phyloP scores from a whole-genome alignment of 2,329 filamentous ascomycete species.

The Chaetothyriales sp. region DNA sequence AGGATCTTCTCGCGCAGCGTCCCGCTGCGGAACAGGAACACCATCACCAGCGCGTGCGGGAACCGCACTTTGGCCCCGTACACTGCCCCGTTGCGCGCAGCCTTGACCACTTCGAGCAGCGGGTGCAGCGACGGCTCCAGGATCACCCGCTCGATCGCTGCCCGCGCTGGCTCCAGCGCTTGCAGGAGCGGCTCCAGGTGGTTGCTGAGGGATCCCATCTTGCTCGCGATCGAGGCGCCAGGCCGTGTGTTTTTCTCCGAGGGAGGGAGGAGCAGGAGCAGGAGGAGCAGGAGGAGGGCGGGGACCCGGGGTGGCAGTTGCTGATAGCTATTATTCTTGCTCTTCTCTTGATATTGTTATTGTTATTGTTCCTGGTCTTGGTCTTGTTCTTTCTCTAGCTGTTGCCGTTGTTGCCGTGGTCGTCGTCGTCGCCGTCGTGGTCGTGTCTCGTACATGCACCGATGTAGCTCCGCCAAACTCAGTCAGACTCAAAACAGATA shows the following conservation, averaged over 20 bases:
- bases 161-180: background rate
- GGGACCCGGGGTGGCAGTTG: background rate
- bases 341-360: background rate
- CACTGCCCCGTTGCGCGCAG: slow-evolving; percentile 86
- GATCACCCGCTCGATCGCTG: slow-evolving; percentile 32
- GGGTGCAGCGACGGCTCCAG: slow-evolving; percentile 77
- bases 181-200: background rate
- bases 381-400: too few species aligned
- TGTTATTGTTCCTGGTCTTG: too few species aligned
- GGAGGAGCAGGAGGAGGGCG: background rate
- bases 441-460: background rate
- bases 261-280: too few species aligned
- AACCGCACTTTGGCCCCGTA: slow-evolving; percentile 97
- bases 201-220: background rate
- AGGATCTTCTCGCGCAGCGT: slow-evolving; percentile 67
- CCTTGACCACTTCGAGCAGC: slow-evolving; percentile 72
- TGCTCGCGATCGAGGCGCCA: background rate
- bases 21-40: slow-evolving; percentile 87
- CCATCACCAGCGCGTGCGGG: slow-evolving; percentile 96
- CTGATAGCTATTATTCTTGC: background rate
- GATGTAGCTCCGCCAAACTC: background rate
- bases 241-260: too few species aligned
- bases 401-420: background rate
- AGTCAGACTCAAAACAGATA: background rate
- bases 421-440: too few species aligned